phyloP scores from a whole-genome alignment of 192 early-diverging fungal species.

The Backusella sp. region DNA sequence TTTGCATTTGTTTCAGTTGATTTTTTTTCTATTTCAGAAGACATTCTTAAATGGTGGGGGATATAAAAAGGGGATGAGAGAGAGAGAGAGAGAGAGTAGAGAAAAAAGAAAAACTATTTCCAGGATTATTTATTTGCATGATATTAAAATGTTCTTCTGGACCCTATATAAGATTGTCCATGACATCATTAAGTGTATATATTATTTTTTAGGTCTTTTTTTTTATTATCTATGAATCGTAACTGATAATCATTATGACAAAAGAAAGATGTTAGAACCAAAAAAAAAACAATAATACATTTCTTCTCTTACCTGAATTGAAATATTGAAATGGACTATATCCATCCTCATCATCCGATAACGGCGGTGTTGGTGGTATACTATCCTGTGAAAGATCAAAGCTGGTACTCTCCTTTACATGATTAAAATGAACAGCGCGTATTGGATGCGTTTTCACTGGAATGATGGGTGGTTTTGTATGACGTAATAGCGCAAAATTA shows the following conservation, averaged over 20 bases:
- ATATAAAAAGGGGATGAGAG: background rate
- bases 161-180: background rate
- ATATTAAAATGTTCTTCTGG: background rate
- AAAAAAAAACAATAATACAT: background rate
- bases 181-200: conserved; percentile 5
- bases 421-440: conserved; percentile 57
- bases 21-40: background rate
- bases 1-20: background rate
- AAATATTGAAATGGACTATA: conserved; percentile 51
- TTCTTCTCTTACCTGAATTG: conserved; percentile 40
- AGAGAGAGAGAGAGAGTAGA: background rate
- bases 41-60: background rate
- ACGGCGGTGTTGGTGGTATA: background rate
- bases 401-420: conserved; percentile 59
- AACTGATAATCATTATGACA: conserved; percentile 3
- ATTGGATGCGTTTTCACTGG: conserved; percentile 40
- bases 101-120: background rate
- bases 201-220: background rate
- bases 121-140: background rate
- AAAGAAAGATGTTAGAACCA: background rate
- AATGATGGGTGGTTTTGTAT: conserved; percentile 81
- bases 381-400: conserved; percentile 56
- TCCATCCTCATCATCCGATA: conserved; percentile 25
- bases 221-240: background rate
- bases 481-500: conserved; percentile 90